Conservation (phyloP, 495 filamentous ascomycete species). For the Neurospora sp. region DNA sequence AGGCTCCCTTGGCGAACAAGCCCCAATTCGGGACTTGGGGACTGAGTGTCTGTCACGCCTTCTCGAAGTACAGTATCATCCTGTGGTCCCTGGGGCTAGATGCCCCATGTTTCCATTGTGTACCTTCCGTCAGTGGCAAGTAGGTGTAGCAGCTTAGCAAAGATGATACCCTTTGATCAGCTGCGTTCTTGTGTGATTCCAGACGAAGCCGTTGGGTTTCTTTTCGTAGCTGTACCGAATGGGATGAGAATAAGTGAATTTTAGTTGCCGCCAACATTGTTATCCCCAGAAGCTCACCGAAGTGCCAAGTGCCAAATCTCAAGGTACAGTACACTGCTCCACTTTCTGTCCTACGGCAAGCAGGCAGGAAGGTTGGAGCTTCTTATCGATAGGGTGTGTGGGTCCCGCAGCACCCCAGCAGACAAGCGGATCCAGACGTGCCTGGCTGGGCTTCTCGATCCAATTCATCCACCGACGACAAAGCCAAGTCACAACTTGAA, state of each 20-base stretch:
- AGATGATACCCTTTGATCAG: neutral
- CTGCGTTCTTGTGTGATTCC: neutral
- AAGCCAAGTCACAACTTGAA: neutral
- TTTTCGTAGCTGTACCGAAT: neutral
- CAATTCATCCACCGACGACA: neutral
- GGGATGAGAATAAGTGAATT: neutral
- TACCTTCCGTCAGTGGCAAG: neutral
- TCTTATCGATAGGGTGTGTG: neutral
- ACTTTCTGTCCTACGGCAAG: neutral
- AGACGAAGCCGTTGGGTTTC: neutral
- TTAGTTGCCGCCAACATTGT: neutral
- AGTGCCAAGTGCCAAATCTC: neutral
- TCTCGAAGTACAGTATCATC: neutral
- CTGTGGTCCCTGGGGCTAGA: neutral
- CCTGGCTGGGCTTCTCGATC: neutral
- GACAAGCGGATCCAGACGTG: neutral
- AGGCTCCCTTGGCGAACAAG: neutral
- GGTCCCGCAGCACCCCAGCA: neutral
- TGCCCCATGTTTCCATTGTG: neutral
- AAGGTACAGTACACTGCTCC: neutral
- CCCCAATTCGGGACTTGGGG: neutral
- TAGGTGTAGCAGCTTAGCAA: neutral
- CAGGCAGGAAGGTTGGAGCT: neutral
- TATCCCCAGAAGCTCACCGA: neutral
- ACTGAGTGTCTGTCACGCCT: neutral